Evolutionary conservation across 139 green algal species (phyloP).

Genomic region (Medakamo hakoo): DNA sequence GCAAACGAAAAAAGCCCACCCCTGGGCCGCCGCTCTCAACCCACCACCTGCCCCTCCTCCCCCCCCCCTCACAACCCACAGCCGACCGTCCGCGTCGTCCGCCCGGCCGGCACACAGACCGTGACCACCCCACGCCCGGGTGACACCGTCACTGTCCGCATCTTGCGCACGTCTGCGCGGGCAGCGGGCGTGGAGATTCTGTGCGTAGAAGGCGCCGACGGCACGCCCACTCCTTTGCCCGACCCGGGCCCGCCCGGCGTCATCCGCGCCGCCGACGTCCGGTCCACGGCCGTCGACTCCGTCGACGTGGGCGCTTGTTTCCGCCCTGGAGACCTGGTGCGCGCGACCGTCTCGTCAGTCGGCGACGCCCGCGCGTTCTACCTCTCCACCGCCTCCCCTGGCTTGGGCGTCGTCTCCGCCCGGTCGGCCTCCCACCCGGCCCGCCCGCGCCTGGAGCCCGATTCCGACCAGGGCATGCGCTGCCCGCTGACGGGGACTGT

Average conservation of each 20-base stretch:
- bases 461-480: slow-evolving; percentile 68
- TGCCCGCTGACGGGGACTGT: slow-evolving; percentile 45
- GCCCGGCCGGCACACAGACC: slow-evolving; percentile 3
- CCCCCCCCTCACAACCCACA: slow-evolving; percentile 1
- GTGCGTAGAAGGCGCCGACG: too few relatives aligned
- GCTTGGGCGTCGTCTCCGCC: slow-evolving; percentile 80
- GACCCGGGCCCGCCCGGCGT: neutral
- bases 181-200: slow-evolving; percentile 40
- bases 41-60: neutral
- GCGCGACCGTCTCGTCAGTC: slow-evolving; percentile 55
- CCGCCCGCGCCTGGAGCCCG: slow-evolving; percentile 52
- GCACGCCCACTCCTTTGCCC: too few relatives aligned
- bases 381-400: slow-evolving; percentile 74
- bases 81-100: slow-evolving; percentile 15
- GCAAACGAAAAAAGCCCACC: too few relatives aligned
- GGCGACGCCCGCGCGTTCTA: slow-evolving; percentile 75
- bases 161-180: slow-evolving; percentile 24
- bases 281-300: slow-evolving; percentile 67
- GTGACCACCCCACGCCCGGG: slow-evolving; percentile 23
- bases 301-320: slow-evolving; percentile 72
- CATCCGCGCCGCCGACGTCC: slow-evolving; percentile 38
- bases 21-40: too few relatives aligned
- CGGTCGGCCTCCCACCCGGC: slow-evolving; percentile 31
- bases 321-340: slow-evolving; percentile 74
- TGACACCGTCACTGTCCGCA: slow-evolving; percentile 19